phyloP scores from a whole-genome alignment of 352 stramenopile species.

The Pythium monospermum region DNA sequence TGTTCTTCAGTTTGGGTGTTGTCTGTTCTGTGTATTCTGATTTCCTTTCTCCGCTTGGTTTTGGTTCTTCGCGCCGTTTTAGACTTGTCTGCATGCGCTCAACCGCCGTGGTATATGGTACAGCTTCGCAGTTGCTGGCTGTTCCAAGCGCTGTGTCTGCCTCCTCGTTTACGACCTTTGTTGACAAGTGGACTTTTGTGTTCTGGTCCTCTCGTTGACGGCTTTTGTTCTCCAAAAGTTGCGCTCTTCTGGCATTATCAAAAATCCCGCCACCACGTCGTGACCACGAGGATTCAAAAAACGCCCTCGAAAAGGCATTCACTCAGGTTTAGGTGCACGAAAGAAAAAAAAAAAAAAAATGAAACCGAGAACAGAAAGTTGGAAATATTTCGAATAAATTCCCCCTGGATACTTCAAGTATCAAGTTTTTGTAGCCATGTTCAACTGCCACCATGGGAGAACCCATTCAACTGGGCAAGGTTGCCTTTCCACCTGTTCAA shows the following conservation, averaged over 20 bases:
- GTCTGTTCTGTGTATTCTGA: background rate
- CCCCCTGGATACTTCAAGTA: too few relatives aligned
- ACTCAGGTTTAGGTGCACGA: too few relatives aligned
- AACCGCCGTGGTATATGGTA: background rate
- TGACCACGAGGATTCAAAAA: background rate
- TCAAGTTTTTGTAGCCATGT: too few relatives aligned
- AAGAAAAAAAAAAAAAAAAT: background rate
- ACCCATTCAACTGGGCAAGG: too few relatives aligned
- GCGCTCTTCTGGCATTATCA: background rate
- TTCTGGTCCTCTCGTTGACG: background rate
- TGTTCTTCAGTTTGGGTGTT: background rate
- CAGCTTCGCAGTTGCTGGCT: background rate
- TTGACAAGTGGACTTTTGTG: background rate
- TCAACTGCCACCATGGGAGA: too few relatives aligned
- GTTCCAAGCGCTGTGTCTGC: background rate
- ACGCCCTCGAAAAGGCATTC: background rate
- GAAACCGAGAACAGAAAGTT: too few relatives aligned
- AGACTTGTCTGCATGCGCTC: background rate
- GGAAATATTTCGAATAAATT: too few relatives aligned
- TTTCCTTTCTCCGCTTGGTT: background rate
- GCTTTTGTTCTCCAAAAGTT: background rate
- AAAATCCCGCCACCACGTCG: background rate
- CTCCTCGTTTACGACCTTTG: background rate
- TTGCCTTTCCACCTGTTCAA: too few relatives aligned
- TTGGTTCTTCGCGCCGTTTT: background rate